A percentile compares a stretch with the other conserved stretches of the same genome.
These are phyloP conservation scores for Exophiala aquamarina DNA, from an alignment of 2,329 filamentous ascomycete genomes.

Conservation along the genomic window DNA sequence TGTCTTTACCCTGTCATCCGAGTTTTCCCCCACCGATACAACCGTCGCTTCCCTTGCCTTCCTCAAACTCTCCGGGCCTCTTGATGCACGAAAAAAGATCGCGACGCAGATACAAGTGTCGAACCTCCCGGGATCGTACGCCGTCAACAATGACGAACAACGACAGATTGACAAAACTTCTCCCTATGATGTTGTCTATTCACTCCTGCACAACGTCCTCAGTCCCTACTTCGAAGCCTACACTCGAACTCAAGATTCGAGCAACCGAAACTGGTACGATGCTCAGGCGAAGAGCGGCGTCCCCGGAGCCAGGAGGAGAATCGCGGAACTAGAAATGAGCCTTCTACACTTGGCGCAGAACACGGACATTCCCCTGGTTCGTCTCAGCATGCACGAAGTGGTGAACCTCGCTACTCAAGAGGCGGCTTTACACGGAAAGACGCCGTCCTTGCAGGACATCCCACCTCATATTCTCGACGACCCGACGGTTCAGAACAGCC, in stretches of 20 bases:
- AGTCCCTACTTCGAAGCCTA: constrained; percentile 97
- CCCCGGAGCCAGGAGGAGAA: constrained; percentile 93
- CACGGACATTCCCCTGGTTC: constrained; percentile 92
- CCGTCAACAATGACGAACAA: constrained; percentile 13
- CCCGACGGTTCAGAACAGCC: constrained; percentile 86
- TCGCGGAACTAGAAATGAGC: constrained; percentile 89
- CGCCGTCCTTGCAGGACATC: constrained; percentile 76
- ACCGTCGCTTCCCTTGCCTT: constrained; percentile 84
- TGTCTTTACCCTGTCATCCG: constrained; percentile 76
- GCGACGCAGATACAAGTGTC: constrained; percentile 88
- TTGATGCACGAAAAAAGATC: constrained; percentile 80
- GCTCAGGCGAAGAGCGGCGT: constrained; percentile 92
- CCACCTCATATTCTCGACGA: constrained; percentile 75
- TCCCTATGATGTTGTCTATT: constrained; percentile 89
- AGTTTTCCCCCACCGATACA: constrained; percentile 76
- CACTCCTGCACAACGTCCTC: constrained; percentile 84
- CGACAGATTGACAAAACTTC: constrained; percentile 73
- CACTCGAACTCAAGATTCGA: constrained; percentile 74
- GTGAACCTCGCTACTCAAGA: constrained; percentile 84
- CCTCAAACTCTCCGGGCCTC: constrained; percentile 83
- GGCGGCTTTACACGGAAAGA: constrained; percentile 64
- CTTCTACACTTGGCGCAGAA: constrained; percentile 94
- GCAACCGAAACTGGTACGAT: constrained; percentile 71
- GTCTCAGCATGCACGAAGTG: constrained; percentile 81
- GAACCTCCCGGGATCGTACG: constrained; percentile 77